Evolutionary conservation across 192 early-diverging fungal genomes (phyloP), one percentile per base, ranked within the genome.

Genomic region (Pilobolus umbonatus): DNA sequence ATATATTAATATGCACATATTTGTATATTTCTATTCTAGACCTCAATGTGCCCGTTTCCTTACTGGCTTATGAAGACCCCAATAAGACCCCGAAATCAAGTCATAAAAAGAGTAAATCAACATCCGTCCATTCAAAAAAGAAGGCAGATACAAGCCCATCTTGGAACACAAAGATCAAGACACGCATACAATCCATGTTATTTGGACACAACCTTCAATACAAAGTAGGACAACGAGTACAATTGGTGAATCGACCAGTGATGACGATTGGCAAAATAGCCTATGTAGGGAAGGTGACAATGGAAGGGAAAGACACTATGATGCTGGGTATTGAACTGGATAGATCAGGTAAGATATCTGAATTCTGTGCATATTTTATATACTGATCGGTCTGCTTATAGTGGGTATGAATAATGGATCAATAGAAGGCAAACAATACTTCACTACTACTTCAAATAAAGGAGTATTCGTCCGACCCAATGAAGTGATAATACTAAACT

Each of bases 361-460:
- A 32, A 14, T 42, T 42, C 28, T 52, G 35, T 12, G 19, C 17
- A 9, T 38, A 21, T 21, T 12, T 14, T 24, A 46, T 7, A 46
- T 6, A 21, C 29, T 26, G 19, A 46, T 12, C 30, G 5, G 21
- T n/a, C n/a, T 53, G 31, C 29, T 28, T 26, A 8, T 34, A 61
- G 60, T 61, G 39, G 60, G 60, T 11, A 61, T 39, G 53, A 61
- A 44, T 53, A 50, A 61, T 61, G 60, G 60, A 19, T 53, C 60
- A 31, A 40, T 61, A 44, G 60, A 53, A 29, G 60, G 42, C 31
- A 52, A 38, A 31, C 36, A 39, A 43, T 61, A 61, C 22, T 61
- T 61, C 34, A 50, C 48, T 10, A 61, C 60, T 12, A 52, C 35
- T 44, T 30, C 60, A 19, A 61, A 61, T 34, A 30, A 45, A 44